Conservation (phyloP, 768 basidiomycete genomes). For the Boletus rubroflammeus region DNA sequence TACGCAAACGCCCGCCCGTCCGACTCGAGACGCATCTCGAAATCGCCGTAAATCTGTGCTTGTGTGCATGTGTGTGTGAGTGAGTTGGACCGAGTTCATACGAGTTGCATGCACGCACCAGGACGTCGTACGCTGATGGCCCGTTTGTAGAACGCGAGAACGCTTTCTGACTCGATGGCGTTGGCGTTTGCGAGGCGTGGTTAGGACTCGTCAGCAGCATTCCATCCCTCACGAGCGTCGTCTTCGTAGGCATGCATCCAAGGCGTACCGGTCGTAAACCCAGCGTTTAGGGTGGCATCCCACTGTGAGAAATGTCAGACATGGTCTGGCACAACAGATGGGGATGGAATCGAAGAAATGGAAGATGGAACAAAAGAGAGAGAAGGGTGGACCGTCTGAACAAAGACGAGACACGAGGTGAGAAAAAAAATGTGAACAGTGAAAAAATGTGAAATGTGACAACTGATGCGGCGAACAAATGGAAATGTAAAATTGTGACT, state of each 20-base stretch:
- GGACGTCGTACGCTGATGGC: conserved; percentile 48
- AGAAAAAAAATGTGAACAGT: neutral
- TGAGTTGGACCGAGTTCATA: neutral
- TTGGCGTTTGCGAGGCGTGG: neutral
- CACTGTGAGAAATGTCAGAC: conserved; percentile 41
- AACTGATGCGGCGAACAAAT: neutral
- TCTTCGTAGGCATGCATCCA: conserved; percentile 80
- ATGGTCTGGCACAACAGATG: neutral
- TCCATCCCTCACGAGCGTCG: conserved; percentile 47
- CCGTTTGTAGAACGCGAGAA: conserved; percentile 57
- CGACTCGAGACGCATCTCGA: conserved; percentile 42
- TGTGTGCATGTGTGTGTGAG: neutral
- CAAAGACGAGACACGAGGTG: neutral
- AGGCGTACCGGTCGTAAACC: conserved; percentile 61
- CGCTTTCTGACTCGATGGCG: conserved; percentile 41
- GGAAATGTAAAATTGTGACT: neutral
- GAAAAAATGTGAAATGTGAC: neutral
- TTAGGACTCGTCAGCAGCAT: conserved; percentile 33
- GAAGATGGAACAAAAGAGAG: neutral
- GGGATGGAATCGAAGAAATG: neutral
- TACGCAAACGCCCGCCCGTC: conserved; percentile 57
- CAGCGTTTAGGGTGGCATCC: conserved; percentile 50
- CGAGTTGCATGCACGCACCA: conserved; percentile 38
- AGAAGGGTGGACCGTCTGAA: neutral
- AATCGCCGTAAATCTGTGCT: conserved; percentile 59